These are phyloP conservation scores for Kodamaea anthophila DNA, from an alignment of 1,139 yeast genomes.

Conservation along the genomic window DNA sequence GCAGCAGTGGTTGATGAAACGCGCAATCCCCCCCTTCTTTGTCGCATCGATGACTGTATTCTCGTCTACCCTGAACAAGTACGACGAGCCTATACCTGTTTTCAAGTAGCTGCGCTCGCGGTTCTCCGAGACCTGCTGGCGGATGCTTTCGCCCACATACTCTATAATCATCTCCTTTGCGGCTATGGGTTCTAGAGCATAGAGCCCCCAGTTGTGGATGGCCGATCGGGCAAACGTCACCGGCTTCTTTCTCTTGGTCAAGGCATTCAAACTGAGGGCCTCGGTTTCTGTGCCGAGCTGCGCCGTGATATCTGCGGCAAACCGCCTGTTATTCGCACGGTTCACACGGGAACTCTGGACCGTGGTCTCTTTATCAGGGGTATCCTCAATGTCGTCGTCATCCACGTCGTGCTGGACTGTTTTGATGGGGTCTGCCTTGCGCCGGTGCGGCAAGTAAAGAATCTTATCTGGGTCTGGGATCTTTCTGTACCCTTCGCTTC, in stretches of 20 bases:
- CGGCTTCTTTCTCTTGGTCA: constrained; percentile 86
- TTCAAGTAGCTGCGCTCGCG: constrained; percentile 81
- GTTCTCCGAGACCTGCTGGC: constrained; percentile 93
- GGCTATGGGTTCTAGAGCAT: constrained; percentile 90
- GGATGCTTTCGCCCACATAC: constrained; percentile 92
- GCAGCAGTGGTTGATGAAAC: constrained; percentile 95
- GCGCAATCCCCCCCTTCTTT: constrained; percentile 92
- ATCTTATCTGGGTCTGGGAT: constrained; percentile 68
- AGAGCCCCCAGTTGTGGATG: constrained; percentile 96
- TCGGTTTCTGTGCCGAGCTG: constrained; percentile 83
- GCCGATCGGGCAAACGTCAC: constrained; percentile 95
- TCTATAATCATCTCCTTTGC: constrained; percentile 97
- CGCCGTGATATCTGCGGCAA: constrained; percentile 85
- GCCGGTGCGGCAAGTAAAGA: constrained; percentile 73
- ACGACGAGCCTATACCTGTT: constrained; percentile 94
- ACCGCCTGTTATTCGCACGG: constrained; percentile 82
- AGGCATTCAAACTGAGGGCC: constrained; percentile 64
- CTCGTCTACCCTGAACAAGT: constrained; percentile 87
- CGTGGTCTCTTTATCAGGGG: constrained; percentile 15
- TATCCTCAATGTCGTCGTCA: constrained; percentile 22
- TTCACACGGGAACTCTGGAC: constrained; percentile 74
- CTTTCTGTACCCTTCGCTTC: constrained; percentile 69
- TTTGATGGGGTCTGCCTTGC: constrained; percentile 48
- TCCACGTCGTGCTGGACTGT: constrained; percentile 56
- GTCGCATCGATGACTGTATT: constrained; percentile 96